Evolutionary conservation across 805 yeast genomes (phyloP).

Genomic region (Clavispora carvajalis): DNA sequence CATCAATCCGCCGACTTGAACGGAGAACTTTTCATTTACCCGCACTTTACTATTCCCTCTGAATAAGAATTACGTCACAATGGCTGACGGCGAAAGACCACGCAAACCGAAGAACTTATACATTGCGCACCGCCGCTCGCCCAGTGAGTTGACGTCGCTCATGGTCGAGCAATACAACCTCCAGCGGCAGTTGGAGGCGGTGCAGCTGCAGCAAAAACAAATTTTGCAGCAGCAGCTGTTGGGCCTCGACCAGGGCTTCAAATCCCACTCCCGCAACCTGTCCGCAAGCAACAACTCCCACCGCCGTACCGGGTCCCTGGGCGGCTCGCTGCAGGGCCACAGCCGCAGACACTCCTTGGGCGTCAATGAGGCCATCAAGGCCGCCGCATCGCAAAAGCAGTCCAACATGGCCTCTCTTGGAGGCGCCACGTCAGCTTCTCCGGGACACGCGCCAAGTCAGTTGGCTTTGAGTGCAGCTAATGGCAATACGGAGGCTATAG

Average conservation of each 20-base stretch:
- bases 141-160: conserved; percentile 87
- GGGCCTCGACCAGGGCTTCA: conserved; percentile 22
- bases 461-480: conserved; percentile 8
- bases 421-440: conserved; percentile 18
- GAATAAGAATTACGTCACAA: not conserved
- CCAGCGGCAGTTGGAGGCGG: conserved; percentile 88
- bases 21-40: conserved; percentile 6
- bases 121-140: conserved; percentile 95
- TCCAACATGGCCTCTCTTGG: conserved; percentile 30
- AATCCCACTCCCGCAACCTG: conserved; percentile 33
- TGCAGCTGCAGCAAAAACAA: conserved; percentile 90
- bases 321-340: conserved; percentile 55
- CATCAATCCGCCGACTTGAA: not conserved
- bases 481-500: conserved; percentile 14
- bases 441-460: conserved; percentile 4
- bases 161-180: conserved; percentile 87
- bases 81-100: conserved; percentile 10
- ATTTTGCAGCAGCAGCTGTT: conserved; percentile 62
- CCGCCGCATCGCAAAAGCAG: conserved; percentile 86
- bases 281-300: conserved; percentile 19
- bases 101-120: conserved; percentile 48
- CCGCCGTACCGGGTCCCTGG: conserved; percentile 31
- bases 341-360: conserved; percentile 89
- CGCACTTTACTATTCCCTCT: conserved; percentile 1
- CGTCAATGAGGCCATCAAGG: conserved; percentile 85